Evolutionary conservation across 371 early-diverging fungal species (phyloP), one percentile per base, ranked within the genome.

Genomic region (Dinochytrium kinnereticum): DNA sequence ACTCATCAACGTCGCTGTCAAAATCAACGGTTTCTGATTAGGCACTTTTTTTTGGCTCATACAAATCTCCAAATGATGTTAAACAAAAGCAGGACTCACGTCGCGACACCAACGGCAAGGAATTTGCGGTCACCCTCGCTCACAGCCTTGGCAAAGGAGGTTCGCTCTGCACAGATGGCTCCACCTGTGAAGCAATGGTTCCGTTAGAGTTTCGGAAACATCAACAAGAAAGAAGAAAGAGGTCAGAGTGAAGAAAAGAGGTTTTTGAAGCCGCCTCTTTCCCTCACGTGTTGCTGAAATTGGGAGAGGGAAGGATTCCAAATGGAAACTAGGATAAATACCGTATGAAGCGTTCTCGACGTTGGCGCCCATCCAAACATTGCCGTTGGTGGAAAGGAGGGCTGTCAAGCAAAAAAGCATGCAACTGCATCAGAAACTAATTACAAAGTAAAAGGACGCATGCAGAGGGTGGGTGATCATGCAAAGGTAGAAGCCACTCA

Each of bases 151-250:
- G 89, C 88, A 77, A 90, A 89, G 0, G 94, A 94, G 3, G 93
- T 92, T 70, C 94, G 82, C 81, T 95, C 95, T 44, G 94, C 95
- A 82, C 95, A 95, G 50, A 93, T 92, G 19, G 78, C 75, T 3
- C 84, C 82, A 28, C 76, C 76, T 76, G n/a, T n/a, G n/a, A n/a
- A n/a, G n/a, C n/a, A n/a, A n/a, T n/a, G n/a, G n/a, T n/a, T n/a
- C n/a, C n/a, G n/a, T n/a, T n/a, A n/a, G n/a, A n/a, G n/a, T n/a
- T n/a, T n/a, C n/a, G n/a, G n/a, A n/a, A n/a, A n/a, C n/a, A n/a
- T n/a, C n/a, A n/a, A n/a, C n/a, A n/a, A n/a, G n/a, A n/a, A n/a
- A n/a, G n/a, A n/a, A n/a, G n/a, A n/a, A n/a, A n/a, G n/a, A n/a
- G n/a, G n/a, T n/a, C n/a, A n/a, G n/a, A n/a, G n/a, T n/a, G n/a